A percentile compares a stretch with the other conserved stretches of the same genome.
These are phyloP conservation scores for Chalaropsis thielavioides DNA, from an alignment of 2,329 filamentous ascomycete genomes.

Conservation along the genomic window DNA sequence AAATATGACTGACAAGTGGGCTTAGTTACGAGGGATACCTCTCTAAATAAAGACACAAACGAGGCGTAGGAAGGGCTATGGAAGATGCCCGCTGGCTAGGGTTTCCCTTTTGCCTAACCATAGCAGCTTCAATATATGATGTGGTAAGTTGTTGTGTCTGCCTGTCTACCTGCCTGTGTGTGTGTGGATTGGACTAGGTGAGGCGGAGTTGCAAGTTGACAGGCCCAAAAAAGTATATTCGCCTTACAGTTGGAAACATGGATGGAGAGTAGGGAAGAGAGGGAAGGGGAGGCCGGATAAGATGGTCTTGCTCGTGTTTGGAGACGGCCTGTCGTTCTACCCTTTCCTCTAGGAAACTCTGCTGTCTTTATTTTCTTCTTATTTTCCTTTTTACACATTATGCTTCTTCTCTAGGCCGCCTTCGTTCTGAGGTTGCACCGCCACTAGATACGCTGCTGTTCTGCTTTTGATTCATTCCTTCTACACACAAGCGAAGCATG, in stretches of 20 bases:
- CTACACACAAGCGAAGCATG: neutral
- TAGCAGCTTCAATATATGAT: no score
- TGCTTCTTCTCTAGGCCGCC: no score
- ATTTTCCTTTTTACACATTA: neutral
- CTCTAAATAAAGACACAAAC: constrained; percentile 4
- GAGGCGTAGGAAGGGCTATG: neutral
- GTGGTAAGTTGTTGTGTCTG: no score
- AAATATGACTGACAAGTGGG: neutral
- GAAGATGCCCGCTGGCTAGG: constrained; percentile 38
- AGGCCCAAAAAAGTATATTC: neutral
- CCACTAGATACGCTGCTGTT: neutral
- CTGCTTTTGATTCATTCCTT: neutral
- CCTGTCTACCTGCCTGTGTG: no score
- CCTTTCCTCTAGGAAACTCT: neutral
- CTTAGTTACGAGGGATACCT: neutral
- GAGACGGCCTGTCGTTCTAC: neutral
- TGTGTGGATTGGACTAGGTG: neutral
- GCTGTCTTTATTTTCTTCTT: constrained; percentile 38
- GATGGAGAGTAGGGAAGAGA: no score
- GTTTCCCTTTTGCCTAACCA: neutral
- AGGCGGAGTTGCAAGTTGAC: neutral
- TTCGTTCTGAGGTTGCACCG: no score
- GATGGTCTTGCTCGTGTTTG: neutral
- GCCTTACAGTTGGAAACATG: no score
- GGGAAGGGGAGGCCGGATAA: neutral